phyloP scores from a whole-genome alignment of 148 eudicot species.

The Rhododendron ovatum region DNA sequence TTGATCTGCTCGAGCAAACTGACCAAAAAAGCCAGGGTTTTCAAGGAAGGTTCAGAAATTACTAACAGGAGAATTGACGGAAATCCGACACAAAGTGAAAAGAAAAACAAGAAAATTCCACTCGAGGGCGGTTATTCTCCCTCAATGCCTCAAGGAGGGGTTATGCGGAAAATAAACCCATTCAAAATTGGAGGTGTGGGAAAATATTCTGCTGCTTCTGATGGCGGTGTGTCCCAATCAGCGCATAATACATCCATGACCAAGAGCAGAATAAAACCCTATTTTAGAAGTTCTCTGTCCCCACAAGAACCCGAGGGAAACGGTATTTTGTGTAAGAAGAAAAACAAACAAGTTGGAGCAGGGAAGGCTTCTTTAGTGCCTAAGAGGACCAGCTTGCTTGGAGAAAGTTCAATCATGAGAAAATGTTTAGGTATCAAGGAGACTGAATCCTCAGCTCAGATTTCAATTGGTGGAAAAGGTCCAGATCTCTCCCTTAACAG shows the following conservation, averaged over 20 bases:
- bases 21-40: constrained; percentile 27
- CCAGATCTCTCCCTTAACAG: constrained; percentile 33
- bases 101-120: constrained; percentile 27
- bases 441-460: neutral
- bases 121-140: constrained; percentile 17
- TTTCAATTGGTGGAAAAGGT: constrained; percentile 16
- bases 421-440: constrained; percentile 10
- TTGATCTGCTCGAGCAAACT: constrained; percentile 8
- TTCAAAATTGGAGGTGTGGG: neutral
- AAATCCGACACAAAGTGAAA: constrained; percentile 21
- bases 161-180: constrained; percentile 13
- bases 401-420: constrained; percentile 18
- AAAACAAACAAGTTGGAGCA: constrained; percentile 21
- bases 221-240: constrained; percentile 1
- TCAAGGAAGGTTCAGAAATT: constrained; percentile 17
- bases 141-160: constrained; percentile 18
- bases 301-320: constrained; percentile 7
- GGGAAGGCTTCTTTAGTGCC: constrained; percentile 16
- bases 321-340: constrained; percentile 1
- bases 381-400: constrained; percentile 14
- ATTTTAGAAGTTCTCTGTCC: constrained; percentile 12
- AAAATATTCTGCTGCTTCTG: constrained; percentile 3
- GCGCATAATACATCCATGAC: neutral
- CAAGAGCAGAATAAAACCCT: constrained; percentile 10
- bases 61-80: constrained; percentile 11